Percentiles rank a stretch among this genome's conserved stretches.
These are phyloP conservation scores for Eucalyptus globulus DNA, from an alignment of 345 rosid genomes.

Conservation along the genomic window DNA sequence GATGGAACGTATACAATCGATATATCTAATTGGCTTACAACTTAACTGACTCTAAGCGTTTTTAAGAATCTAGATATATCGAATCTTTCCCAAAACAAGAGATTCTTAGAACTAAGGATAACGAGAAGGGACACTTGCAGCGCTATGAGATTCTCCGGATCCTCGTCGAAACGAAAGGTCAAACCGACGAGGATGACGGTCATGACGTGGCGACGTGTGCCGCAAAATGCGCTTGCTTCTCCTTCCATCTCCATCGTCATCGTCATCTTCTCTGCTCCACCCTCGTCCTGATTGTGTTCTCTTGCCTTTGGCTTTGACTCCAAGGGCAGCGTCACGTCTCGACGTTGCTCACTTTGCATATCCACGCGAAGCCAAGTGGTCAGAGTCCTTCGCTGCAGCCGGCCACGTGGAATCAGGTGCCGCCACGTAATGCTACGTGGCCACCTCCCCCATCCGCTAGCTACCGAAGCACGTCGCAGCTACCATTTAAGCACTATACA, in stretches of 20 bases:
- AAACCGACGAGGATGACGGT: not conserved
- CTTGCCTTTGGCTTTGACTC: not conserved
- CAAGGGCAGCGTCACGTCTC: not conserved
- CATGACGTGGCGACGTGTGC: not conserved
- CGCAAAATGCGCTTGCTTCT: not conserved
- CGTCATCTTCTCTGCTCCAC: not conserved
- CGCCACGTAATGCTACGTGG: not conserved
- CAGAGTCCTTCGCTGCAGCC: not conserved
- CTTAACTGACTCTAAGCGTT: not conserved
- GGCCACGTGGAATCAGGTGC: not conserved
- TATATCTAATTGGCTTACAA: not conserved
- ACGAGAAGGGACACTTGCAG: not conserved
- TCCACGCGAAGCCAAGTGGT: not conserved
- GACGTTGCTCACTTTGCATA: not conserved
- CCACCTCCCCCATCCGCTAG: not conserved
- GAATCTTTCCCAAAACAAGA: too few species aligned
- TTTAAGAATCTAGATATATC: too few species aligned
- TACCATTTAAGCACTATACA: not conserved
- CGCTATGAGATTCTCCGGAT: not conserved
- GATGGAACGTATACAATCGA: not conserved
- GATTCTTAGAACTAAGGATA: not conserved
- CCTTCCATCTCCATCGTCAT: not conserved
- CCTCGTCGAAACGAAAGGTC: not conserved
- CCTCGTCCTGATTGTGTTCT: not conserved
- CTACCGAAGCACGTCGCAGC: not conserved